Conservation (phyloP, 805 yeast species). For the Yarrowia bubula region DNA sequence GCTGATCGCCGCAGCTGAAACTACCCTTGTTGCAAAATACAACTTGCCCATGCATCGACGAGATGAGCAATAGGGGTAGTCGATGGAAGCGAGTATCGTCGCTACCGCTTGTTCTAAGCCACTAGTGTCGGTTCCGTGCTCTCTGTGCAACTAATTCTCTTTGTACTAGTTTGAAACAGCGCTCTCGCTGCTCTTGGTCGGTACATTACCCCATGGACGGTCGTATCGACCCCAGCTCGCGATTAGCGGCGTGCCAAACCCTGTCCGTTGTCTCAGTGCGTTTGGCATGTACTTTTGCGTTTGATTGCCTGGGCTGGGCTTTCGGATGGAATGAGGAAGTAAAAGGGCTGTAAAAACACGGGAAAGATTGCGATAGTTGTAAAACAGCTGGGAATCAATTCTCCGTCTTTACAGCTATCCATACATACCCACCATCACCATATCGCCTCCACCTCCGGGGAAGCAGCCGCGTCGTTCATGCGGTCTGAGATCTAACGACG, state of each 20-base stretch:
- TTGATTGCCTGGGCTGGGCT: background rate
- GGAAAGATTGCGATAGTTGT: background rate
- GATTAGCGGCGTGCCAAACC: background rate
- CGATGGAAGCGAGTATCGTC: too few relatives aligned
- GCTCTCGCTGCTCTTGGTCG: background rate
- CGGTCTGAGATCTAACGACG: slow-evolving; percentile 23
- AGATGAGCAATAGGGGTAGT: too few relatives aligned
- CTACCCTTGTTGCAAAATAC: too few relatives aligned
- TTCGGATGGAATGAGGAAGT: background rate
- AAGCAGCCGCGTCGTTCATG: slow-evolving; percentile 10
- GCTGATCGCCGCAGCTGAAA: too few relatives aligned
- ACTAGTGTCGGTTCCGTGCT: too few relatives aligned
- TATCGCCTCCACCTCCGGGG: background rate
- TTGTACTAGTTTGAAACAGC: too few relatives aligned
- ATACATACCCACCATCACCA: too few relatives aligned
- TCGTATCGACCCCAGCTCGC: background rate
- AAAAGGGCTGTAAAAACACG: background rate
- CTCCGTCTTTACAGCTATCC: too few relatives aligned
- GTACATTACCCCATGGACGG: background rate
- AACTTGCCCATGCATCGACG: too few relatives aligned
- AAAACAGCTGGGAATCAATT: background rate
- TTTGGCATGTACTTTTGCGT: background rate
- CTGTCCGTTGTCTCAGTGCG: background rate
- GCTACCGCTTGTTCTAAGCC: too few relatives aligned
- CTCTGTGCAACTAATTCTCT: too few relatives aligned